A percentile compares a stretch with the other conserved stretches of the same genome.
phyloP scores from a whole-genome alignment of 2,329 filamentous ascomycete genomes.

The Cladosporium velox region DNA sequence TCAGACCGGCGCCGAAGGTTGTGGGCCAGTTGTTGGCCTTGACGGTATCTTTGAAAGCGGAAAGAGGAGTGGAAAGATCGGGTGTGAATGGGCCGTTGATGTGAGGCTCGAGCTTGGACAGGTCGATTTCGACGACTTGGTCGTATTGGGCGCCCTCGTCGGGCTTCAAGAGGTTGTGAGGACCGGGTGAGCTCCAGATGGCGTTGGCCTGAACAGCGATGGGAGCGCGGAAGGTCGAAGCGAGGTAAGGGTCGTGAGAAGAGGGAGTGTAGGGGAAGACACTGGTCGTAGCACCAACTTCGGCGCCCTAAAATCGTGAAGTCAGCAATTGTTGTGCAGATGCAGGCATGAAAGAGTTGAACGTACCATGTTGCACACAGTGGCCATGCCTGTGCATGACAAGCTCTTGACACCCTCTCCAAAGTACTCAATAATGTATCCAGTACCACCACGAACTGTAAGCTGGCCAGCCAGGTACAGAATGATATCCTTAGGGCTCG shows the following conservation, averaged over 20 bases:
- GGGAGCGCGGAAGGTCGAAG: constrained; percentile 74
- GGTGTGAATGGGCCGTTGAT: constrained; percentile 98
- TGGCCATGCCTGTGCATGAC: constrained; percentile 91
- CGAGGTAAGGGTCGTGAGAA: constrained; percentile 78
- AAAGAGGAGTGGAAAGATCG: constrained; percentile 89
- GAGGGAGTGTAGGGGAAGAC: constrained; percentile 89
- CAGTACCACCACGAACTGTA: constrained; percentile 87
- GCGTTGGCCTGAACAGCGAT: constrained; percentile 69
- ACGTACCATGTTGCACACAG: constrained; percentile 76
- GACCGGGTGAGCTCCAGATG: constrained; percentile 58
- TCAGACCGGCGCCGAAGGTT: constrained; percentile 87
- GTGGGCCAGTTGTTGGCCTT: constrained; percentile 86
- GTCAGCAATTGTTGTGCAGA: constrained; percentile 66
- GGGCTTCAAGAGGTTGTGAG: constrained; percentile 70
- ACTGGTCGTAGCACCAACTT: constrained; percentile 93
- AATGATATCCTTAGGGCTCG: constrained; percentile 93
- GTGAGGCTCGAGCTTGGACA: constrained; percentile 87
- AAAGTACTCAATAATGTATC: constrained; percentile 80
- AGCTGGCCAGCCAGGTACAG: constrained; percentile 83
- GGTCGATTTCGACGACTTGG: constrained; percentile 84
- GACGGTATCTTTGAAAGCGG: constrained; percentile 82
- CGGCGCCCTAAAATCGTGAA: constrained; percentile 53
- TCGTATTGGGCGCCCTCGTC: constrained; percentile 87
- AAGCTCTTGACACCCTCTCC: constrained; percentile 86
- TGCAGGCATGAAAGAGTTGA: constrained; percentile 37